phyloP scores from a whole-genome alignment of 2,329 filamentous ascomycete genomes.

The Paraphaeosphaeria sporulosa region DNA sequence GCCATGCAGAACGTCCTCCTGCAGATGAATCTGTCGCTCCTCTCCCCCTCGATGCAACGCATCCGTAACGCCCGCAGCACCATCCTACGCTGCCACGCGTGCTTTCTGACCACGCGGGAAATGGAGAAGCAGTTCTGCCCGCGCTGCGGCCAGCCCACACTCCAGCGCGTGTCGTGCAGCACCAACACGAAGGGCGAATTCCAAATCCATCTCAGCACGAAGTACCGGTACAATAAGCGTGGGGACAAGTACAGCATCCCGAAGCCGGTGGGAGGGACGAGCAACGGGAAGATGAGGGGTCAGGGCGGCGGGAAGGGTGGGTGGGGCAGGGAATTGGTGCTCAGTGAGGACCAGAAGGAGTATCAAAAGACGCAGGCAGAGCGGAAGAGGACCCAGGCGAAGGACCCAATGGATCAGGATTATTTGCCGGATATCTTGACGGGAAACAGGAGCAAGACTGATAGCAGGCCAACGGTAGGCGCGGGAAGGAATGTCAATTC shows the following conservation, averaged over 20 bases:
- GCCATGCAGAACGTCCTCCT: constrained; percentile 98
- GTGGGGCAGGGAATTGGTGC: constrained; percentile 83
- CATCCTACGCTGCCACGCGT: constrained; percentile 83
- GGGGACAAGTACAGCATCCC: constrained; percentile 93
- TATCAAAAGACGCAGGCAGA: constrained; percentile 71
- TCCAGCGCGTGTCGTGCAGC: constrained; percentile 85
- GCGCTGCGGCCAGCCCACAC: constrained; percentile 84
- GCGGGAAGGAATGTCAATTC: constrained; percentile 88
- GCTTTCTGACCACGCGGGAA: constrained; percentile 81
- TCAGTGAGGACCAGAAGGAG: constrained; percentile 97
- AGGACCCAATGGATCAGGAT: constrained; percentile 94
- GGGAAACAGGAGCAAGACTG: constrained; percentile 72
- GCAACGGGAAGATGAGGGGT: constrained; percentile 75
- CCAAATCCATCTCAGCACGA: constrained; percentile 85
- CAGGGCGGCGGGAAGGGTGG: constrained; percentile 81
- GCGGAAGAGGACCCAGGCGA: constrained; percentile 72
- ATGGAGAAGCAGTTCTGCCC: constrained; percentile 93
- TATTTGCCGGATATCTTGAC: constrained; percentile 86
- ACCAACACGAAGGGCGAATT: constrained; percentile 84
- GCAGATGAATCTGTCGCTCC: constrained; percentile 90
- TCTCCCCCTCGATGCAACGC: constrained; percentile 79
- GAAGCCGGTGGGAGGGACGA: constrained; percentile 81
- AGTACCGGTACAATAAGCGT: constrained; percentile 94
- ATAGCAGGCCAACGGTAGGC: constrained; percentile 78
- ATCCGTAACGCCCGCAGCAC: constrained; percentile 88